Evolutionary conservation across 441 rosid species (phyloP).

Genomic region (Pelargonium citronellum): DNA sequence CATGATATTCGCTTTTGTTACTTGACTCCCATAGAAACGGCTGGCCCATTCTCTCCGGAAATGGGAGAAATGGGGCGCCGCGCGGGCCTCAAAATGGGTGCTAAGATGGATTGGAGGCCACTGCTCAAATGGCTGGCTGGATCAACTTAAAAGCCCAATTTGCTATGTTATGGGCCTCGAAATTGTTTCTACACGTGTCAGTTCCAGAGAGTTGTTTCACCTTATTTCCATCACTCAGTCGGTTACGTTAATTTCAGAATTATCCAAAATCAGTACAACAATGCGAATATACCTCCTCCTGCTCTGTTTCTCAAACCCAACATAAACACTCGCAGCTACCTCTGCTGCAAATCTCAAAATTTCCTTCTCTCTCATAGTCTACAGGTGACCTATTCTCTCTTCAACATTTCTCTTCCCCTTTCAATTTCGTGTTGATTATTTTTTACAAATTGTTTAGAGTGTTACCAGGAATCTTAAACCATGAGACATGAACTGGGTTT

Average conservation of each 20-base stretch:
- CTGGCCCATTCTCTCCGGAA: too few species aligned
- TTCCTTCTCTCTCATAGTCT: neutral
- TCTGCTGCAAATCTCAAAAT: neutral
- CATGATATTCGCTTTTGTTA: too few species aligned
- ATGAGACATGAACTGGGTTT: neutral
- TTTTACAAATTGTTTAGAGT: neutral
- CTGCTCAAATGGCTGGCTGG: too few species aligned
- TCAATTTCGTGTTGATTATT: neutral
- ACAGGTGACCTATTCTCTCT: neutral
- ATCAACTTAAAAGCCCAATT: too few species aligned
- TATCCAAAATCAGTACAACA: neutral
- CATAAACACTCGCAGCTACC: neutral
- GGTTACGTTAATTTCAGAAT: neutral
- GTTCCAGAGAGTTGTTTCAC: neutral
- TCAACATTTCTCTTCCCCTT: neutral
- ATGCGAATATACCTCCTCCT: neutral
- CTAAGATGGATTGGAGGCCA: too few species aligned
- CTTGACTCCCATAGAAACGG: too few species aligned
- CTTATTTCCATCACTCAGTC: neutral
- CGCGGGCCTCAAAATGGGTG: too few species aligned
- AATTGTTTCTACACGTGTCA: neutral
- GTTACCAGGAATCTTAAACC: neutral
- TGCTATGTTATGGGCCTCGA: too few species aligned
- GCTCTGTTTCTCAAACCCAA: neutral
- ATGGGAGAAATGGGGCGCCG: too few species aligned